Evolutionary conservation across 371 early-diverging fungal species (phyloP).

Genomic region (Mucor lusitanicus): DNA sequence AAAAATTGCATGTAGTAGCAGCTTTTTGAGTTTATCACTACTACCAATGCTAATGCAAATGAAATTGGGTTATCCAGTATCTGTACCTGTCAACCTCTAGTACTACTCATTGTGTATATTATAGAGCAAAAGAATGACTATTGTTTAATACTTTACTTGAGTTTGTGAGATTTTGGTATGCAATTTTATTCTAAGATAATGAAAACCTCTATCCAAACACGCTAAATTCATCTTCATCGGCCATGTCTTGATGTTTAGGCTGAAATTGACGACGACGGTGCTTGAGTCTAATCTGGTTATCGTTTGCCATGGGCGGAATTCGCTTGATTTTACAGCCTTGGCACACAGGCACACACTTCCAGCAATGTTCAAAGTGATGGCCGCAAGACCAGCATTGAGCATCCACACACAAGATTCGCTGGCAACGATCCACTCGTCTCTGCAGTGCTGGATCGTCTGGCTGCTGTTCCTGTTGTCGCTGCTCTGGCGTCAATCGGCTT

Average conservation of each 20-base stretch:
- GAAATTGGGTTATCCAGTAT: no score
- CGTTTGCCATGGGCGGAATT: constrained; percentile 41
- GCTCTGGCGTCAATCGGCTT: background rate
- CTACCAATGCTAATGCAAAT: no score
- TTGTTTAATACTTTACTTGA: no score
- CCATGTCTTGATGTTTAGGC: background rate
- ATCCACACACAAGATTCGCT: constrained; percentile 18
- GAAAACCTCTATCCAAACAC: constrained; percentile 21
- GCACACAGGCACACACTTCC: constrained; percentile 33
- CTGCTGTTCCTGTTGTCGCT: background rate
- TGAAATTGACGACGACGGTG: background rate
- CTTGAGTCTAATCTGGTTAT: constrained; percentile 21
- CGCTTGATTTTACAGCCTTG: constrained; percentile 30
- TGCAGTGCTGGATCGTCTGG: background rate
- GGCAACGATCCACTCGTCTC: constrained; percentile 11
- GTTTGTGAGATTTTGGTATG: no score
- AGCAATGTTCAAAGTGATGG: constrained; percentile 28
- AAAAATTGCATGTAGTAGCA: no score
- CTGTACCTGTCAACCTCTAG: no score
- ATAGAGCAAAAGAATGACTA: no score
- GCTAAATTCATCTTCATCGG: constrained; percentile 31
- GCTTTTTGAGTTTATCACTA: no score
- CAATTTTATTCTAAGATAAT: no score
- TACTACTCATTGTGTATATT: no score
- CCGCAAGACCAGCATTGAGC: constrained; percentile 41